Percentiles rank a stretch among this genome's conserved stretches.
These are phyloP conservation scores for Hypoxylon perforatum DNA, from an alignment of 495 filamentous ascomycete species.

Conservation along the genomic window DNA sequence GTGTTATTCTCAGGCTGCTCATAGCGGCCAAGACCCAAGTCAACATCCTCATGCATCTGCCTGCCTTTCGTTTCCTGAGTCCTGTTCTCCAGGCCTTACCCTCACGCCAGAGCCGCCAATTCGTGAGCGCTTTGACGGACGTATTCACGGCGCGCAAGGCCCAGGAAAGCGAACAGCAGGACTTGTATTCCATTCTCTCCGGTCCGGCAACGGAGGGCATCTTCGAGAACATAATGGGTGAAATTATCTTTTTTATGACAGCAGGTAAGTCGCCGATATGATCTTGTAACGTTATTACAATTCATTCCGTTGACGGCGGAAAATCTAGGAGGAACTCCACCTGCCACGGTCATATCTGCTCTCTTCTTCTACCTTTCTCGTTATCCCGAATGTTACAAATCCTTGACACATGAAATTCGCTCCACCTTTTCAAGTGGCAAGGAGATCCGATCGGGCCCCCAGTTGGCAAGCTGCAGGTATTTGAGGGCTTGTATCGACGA, in stretches of 20 bases:
- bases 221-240: not conserved
- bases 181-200: not conserved
- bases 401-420: slow-evolving; percentile 53
- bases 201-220: not conserved
- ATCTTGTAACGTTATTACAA: not conserved
- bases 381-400: slow-evolving; percentile 52
- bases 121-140: not conserved
- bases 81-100: not conserved
- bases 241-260: not conserved
- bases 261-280: slow-evolving; percentile 41
- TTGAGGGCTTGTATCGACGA: slow-evolving; percentile 65
- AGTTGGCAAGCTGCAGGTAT: slow-evolving; percentile 60
- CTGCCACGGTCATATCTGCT: slow-evolving; percentile 55
- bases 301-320: not conserved
- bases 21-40: not conserved
- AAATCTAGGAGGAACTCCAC: slow-evolving; percentile 52
- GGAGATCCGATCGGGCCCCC: slow-evolving; percentile 49
- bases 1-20: not conserved
- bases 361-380: slow-evolving; percentile 65
- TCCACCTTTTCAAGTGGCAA: slow-evolving; percentile 48
- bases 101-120: not conserved
- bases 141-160: not conserved
- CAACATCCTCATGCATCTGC: not conserved
- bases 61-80: not conserved
- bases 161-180: not conserved